Evolutionary conservation across 805 yeast species (phyloP), one percentile per base, ranked within the genome.

Genomic region (Tetrapisispora iriomotensis): DNA sequence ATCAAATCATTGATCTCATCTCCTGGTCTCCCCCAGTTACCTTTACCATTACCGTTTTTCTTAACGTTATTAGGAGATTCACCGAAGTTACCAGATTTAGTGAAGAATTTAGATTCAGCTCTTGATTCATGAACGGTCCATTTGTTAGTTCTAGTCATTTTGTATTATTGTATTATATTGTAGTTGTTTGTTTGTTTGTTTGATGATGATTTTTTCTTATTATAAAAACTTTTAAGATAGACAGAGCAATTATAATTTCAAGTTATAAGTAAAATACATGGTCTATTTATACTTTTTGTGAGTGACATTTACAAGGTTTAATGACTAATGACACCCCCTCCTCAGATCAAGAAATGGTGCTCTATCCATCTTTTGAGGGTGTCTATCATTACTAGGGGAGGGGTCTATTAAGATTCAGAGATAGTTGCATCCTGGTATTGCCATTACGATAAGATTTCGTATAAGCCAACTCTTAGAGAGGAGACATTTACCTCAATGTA

Each of bases 1-100:
- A 74, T 70, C 45, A 82, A 58, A 45, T 37, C 39, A 12, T 37
- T 74, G 38, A 79, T 57, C 51, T 85, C 95, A 50, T 83, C 94
- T 23, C 87, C 90, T 8, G 77, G 71, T 43, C 68, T 65, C 32
- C 96, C 96, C 95, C 95, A 85, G 54, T 86, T 86, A 48, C 79
- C 80, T 51, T 76, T 78, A 34, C 96, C 96, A 25, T 80, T 81
- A 36, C 96, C 96, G 42, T 72, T 71, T 58, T 83, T 85, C 73
- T 85, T 85, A 41, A 82, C 74, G 52, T 76, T 74, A 54, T 76
- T 77, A 40, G 95, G 95, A 45, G 79, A 76, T 39, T 75, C 71
- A 50, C 81, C 78, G 44, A 61, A 60, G 53, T 72, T 71, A 15
- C 94, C 94, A 51, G 74, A 73, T 57, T 81, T 88, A 41, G 88